A percentile compares a stretch with the other conserved stretches of the same genome.
Evolutionary conservation across 2,329 filamentous ascomycete species (phyloP).

Genomic region (Nothomitra cinnamomea): DNA sequence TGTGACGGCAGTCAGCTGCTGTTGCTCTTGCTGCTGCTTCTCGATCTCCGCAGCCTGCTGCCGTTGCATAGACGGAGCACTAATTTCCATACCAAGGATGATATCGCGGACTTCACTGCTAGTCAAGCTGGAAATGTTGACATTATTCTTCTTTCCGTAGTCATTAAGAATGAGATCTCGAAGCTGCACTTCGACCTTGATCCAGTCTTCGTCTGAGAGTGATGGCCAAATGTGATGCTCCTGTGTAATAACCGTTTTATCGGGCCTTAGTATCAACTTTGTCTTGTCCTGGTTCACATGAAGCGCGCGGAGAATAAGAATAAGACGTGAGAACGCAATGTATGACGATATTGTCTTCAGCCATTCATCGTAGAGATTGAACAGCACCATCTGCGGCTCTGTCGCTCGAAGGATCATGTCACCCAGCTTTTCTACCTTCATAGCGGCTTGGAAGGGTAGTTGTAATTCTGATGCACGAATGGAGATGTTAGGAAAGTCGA

Average conservation of each 20-base stretch:
- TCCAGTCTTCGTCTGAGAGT: conserved; percentile 90
- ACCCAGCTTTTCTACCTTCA: conserved; percentile 98
- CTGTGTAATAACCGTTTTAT: conserved; percentile 96
- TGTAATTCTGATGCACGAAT: conserved; percentile 95
- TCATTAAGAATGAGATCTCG: conserved; percentile 94
- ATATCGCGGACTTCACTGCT: conserved; percentile 96
- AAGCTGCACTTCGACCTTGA: conserved; percentile 95
- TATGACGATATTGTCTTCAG: conserved; percentile 96
- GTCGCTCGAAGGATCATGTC: conserved; percentile 98
- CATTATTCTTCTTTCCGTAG: conserved; percentile 99
- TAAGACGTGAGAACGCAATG: conserved; percentile 89
- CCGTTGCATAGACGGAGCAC: conserved; percentile 90
- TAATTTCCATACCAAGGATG: conserved; percentile 98
- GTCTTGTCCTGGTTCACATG: conserved; percentile 99
- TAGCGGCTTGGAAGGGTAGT: conserved; percentile 95
- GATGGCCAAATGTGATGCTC: conserved; percentile 98
- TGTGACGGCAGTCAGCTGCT: conserved; percentile 89
- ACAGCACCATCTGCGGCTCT: conserved; percentile 98
- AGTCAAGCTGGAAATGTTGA: conserved; percentile 92
- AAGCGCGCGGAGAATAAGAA: conserved; percentile 82
- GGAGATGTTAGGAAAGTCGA: conserved; percentile 98
- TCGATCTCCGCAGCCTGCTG: conserved; percentile 98
- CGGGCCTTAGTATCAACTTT: conserved; percentile 81
- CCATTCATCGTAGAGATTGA: conserved; percentile 98
- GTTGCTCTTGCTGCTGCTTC: conserved; percentile 94